These are phyloP conservation scores for Solanum commersonii DNA, from an alignment of 257 asterid species.

Conservation along the genomic window DNA sequence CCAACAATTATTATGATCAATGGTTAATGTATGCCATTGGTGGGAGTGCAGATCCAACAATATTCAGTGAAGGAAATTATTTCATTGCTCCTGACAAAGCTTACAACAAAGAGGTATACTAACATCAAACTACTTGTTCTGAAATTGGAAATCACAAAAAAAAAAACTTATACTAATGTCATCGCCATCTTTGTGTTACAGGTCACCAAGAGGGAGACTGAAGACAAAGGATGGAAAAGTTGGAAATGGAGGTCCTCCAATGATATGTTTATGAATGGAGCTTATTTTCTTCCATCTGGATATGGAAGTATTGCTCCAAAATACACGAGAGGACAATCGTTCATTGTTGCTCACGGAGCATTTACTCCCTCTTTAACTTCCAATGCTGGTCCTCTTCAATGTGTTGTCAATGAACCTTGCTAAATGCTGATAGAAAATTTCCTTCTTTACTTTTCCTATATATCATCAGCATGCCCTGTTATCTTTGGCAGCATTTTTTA, in stretches of 20 bases:
- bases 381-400: constrained; percentile 52
- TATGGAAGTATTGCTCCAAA: constrained; percentile 46
- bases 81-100: background rate
- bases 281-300: constrained; percentile 67
- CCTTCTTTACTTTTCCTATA: background rate
- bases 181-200: background rate
- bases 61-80: constrained; percentile 4
- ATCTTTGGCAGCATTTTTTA: background rate
- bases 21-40: constrained; percentile 14
- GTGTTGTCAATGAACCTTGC: constrained; percentile 31
- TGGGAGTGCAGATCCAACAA: constrained; percentile 10
- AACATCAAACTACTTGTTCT: background rate
- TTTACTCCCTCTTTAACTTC: constrained; percentile 50
- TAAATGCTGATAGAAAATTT: background rate
- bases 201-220: constrained; percentile 65
- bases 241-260: constrained; percentile 83
- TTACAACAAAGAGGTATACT: background rate
- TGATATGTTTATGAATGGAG: constrained; percentile 68
- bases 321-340: constrained; percentile 43
- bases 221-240: constrained; percentile 33
- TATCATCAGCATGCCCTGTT: background rate
- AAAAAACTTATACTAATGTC: background rate
- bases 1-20: constrained; percentile 3
- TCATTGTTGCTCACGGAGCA: constrained; percentile 55
- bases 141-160: background rate